These are phyloP conservation scores for Hylodesmum podocarpum DNA, from an alignment of 306 rosid species.

Conservation along the genomic window DNA sequence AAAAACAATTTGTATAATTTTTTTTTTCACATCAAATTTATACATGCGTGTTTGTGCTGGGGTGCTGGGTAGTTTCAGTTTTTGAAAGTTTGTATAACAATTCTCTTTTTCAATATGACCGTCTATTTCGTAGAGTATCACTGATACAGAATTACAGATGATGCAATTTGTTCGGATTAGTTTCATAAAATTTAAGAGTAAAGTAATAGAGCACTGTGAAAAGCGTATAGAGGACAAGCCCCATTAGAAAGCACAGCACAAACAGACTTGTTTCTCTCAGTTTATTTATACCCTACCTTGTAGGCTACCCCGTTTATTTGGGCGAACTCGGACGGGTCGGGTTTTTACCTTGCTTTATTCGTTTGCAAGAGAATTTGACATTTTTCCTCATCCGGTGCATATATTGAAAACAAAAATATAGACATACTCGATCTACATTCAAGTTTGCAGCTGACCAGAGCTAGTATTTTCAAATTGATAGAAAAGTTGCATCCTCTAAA, in stretches of 20 bases:
- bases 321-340: neutral
- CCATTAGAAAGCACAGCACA: constrained; percentile 16
- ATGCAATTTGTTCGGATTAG: neutral
- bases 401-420: neutral
- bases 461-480: neutral
- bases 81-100: neutral
- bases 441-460: neutral
- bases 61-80: neutral
- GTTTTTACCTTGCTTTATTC: neutral
- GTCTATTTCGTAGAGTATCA: neutral
- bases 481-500: neutral
- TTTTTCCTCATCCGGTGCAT: neutral
- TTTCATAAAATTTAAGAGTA: neutral
- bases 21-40: neutral
- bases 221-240: neutral
- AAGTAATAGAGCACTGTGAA: neutral
- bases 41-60: too few species aligned
- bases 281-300: neutral
- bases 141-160: too few species aligned
- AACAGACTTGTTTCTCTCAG: constrained; percentile 2
- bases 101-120: neutral
- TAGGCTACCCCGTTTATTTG: neutral
- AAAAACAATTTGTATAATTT: neutral
- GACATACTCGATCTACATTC: neutral
- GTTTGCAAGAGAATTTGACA: neutral